Evolutionary conservation across 148 eudicot genomes (phyloP).

Genomic region (Spergularia marina): DNA sequence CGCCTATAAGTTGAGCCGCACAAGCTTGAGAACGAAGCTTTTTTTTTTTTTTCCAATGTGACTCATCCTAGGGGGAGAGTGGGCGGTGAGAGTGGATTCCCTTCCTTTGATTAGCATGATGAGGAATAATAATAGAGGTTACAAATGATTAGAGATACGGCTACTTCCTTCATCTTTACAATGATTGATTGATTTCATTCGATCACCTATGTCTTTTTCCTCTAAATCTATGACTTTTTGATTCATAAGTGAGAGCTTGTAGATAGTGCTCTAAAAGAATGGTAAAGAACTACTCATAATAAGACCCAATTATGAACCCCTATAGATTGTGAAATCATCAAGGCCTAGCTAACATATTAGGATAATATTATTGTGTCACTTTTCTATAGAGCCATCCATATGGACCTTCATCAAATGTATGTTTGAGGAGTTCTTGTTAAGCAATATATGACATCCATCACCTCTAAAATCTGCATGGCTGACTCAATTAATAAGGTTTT

Average conservation of each 20-base stretch:
- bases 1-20: conserved; percentile 3
- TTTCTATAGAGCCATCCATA: conserved; percentile 2
- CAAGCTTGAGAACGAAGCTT: not conserved
- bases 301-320: not conserved
- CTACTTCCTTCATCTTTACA: not conserved
- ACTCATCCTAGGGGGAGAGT: not conserved
- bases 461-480: not conserved
- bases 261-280: conserved; percentile 11
- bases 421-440: not conserved
- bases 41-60: not conserved
- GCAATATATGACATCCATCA: not conserved
- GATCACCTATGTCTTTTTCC: not conserved
- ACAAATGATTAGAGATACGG: conserved; percentile 31
- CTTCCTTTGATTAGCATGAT: conserved; percentile 1
- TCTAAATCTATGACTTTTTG: not conserved
- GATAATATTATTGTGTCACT: conserved; percentile 5
- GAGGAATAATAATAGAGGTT: conserved; percentile 15
- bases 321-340: not conserved
- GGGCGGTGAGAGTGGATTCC: conserved; percentile 18
- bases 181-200: conserved; percentile 26
- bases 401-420: not conserved
- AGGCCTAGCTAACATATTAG: not conserved
- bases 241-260: not conserved
- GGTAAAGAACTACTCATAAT: not conserved
- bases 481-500: too few relatives aligned